Base-by-base conservation (phyloP, 1,139 yeast genomes). In the Magnusiomyces sp. region DNA sequence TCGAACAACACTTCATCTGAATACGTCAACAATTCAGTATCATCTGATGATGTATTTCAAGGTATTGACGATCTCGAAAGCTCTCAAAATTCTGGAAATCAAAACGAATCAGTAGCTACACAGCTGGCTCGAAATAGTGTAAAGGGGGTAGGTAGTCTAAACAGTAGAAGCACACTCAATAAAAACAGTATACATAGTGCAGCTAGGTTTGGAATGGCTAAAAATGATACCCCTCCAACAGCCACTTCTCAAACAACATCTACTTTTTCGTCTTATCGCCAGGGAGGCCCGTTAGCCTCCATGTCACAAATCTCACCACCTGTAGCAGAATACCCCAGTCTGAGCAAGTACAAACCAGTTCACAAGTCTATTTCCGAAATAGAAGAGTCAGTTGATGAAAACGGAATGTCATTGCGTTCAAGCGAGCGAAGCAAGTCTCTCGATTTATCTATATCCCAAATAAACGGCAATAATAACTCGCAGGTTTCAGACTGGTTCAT, bases 21-120 rank as follows among this genome's bases (percentile, higher is more conserved):
- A 10, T 13, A 16, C 16, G 11, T 6, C 33, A 38, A 33, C 31
- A 20, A 43, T 5, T 43, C 46, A 9, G 13, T 33, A n/a, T 19
- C 37, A 9, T 43, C 34, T 13, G 50, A 42, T 13, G 53, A 51
- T 29, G 43, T 46, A 14, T 51, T 51, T 27, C 46, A 47, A 2
- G 53, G 50, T 14, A 48, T 50, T 34, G 51, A 50, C 27, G 53
- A 50, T 43, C 40, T 48, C 10, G 40, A 43, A 17, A 43, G 46
- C n/a, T 34, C 39, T 19, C 23, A 32, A 3, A 39, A 39, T 2
- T 33, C 40, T 1, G 23, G 20, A n/a, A n/a, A 10, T 10, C 7
- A 6, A 10, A 11, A 27, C 5, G 14, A 23, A 5, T 17, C 45
- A n/a, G 33, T 37, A 33, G 13, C 38, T n/a, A 14, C 38, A 29